Evolutionary conservation across 2,329 filamentous ascomycete species (phyloP).

Genomic region (Macrophomina pseudophaseolina): DNA sequence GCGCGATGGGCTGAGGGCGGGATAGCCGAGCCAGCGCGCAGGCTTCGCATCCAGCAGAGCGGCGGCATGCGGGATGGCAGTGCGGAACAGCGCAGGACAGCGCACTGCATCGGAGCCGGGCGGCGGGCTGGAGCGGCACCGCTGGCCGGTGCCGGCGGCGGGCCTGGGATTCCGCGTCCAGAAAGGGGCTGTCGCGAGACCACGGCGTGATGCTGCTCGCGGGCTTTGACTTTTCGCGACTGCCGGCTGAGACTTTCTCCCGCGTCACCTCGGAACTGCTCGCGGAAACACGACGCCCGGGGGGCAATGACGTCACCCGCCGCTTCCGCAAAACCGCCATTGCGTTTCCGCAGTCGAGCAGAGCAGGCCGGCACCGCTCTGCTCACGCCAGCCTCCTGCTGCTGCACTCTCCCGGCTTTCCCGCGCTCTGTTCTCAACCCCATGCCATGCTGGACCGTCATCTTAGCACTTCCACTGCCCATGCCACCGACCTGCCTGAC

Average conservation of each 20-base stretch:
- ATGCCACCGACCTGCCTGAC: background rate
- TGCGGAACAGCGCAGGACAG: no score
- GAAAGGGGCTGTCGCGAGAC: background rate
- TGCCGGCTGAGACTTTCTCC: background rate
- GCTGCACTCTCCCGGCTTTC: background rate
- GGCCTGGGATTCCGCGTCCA: background rate
- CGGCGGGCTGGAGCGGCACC: background rate
- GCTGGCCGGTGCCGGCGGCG: background rate
- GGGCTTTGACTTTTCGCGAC: background rate
- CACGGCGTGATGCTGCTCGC: background rate
- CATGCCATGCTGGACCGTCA: no score
- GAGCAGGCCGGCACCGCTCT: background rate
- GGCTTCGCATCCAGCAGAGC: background rate
- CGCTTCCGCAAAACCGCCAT: no score
- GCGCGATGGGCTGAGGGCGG: constrained; percentile 13
- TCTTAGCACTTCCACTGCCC: no score
- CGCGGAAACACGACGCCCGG: no score
- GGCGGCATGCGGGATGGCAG: background rate
- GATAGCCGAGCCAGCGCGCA: background rate
- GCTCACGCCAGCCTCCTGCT: background rate
- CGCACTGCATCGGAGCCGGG: background rate
- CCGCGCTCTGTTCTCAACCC: no score
- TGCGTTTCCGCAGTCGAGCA: no score
- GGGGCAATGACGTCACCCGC: no score
- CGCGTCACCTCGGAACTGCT: background rate